Conservation (phyloP, 2,329 filamentous ascomycete species). For the Talaromyces rugulosus region DNA sequence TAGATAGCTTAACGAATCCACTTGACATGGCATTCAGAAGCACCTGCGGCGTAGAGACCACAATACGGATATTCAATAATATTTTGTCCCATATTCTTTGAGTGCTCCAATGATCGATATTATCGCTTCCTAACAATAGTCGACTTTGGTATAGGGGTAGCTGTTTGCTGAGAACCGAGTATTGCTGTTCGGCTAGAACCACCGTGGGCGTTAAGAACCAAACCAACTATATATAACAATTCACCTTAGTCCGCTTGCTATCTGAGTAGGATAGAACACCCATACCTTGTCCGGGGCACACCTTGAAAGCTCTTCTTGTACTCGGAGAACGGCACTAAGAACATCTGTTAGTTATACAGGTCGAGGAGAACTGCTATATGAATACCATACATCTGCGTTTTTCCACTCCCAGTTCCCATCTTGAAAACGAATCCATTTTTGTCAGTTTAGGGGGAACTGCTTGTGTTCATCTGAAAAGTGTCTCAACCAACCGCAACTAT, state of each 20-base stretch:
- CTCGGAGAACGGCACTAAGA: slow-evolving; percentile 62
- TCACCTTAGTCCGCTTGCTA: background rate
- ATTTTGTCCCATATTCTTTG: slow-evolving; percentile 63
- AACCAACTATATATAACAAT: slow-evolving; percentile 39
- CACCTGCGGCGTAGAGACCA: slow-evolving; percentile 74
- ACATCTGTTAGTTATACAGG: background rate
- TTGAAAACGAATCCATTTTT: slow-evolving; percentile 27
- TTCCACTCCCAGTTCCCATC: slow-evolving; percentile 80
- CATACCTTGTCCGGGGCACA: slow-evolving; percentile 52
- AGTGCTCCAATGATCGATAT: slow-evolving; percentile 69
- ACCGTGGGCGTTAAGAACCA: slow-evolving; percentile 75
- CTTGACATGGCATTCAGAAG: slow-evolving; percentile 70
- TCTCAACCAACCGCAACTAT: slow-evolving; percentile 60
- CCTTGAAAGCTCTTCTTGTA: slow-evolving; percentile 59
- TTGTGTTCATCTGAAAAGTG: background rate
- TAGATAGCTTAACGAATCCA: slow-evolving; percentile 64
- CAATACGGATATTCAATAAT: slow-evolving; percentile 61
- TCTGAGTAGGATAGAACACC: background rate
- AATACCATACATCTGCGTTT: slow-evolving; percentile 65
- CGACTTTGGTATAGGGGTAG: slow-evolving; percentile 56
- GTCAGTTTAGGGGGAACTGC: background rate
- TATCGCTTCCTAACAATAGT: slow-evolving; percentile 63
- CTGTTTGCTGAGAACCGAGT: slow-evolving; percentile 55
- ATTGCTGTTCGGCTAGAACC: slow-evolving; percentile 63
- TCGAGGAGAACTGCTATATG: background rate